These are phyloP conservation scores for Fagopyrum homotropicum DNA, from an alignment of 148 eudicot genomes.

Conservation along the genomic window DNA sequence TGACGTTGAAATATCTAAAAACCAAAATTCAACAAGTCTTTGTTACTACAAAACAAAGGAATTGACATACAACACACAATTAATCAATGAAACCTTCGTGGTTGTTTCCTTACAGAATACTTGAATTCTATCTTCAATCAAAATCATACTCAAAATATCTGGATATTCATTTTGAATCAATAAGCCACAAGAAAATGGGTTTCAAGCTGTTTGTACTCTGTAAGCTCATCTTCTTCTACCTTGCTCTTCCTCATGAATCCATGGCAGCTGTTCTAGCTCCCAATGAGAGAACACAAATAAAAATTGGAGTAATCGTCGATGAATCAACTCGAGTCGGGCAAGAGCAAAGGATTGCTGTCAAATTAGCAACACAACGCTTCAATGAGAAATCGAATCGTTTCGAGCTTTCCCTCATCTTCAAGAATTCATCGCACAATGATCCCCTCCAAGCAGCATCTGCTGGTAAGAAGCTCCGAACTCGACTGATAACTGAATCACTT, in stretches of 20 bases:
- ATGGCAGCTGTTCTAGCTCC: neutral
- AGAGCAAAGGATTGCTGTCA: slow-evolving; percentile 15
- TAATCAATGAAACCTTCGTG: too few relatives aligned
- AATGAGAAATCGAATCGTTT: neutral
- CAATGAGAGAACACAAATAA: neutral
- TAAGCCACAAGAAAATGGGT: neutral
- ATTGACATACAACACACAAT: too few relatives aligned
- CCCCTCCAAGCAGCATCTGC: slow-evolving; percentile 19
- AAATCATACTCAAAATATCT: too few relatives aligned
- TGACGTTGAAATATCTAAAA: too few relatives aligned
- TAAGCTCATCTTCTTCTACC: neutral
- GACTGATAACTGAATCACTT: neutral
- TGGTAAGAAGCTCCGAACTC: too few relatives aligned
- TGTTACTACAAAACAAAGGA: too few relatives aligned
- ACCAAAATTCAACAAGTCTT: too few relatives aligned
- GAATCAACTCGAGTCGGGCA: slow-evolving; percentile 11
- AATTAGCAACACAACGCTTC: slow-evolving; percentile 14
- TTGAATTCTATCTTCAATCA: too few relatives aligned
- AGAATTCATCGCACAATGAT: neutral
- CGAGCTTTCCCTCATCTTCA: slow-evolving; percentile 5
- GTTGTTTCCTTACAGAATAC: too few relatives aligned
- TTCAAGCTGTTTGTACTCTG: neutral
- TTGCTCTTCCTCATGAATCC: neutral
- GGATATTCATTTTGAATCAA: neutral
- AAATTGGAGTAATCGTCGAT: slow-evolving; percentile 12